phyloP scores from a whole-genome alignment of 2,329 filamentous ascomycete genomes.

The Lecanicillium sp. region DNA sequence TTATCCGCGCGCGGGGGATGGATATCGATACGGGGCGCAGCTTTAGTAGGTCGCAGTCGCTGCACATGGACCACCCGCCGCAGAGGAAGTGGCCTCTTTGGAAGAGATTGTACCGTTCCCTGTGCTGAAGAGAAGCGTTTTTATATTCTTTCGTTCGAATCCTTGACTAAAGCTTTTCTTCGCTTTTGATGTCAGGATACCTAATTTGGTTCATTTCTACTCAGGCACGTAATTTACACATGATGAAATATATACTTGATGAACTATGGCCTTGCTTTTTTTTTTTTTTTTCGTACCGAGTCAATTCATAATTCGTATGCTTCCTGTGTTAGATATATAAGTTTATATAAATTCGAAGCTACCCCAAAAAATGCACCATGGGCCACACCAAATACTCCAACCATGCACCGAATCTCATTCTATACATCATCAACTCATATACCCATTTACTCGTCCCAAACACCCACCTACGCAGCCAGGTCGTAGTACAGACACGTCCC shows the following conservation, averaged over 20 bases:
- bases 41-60: conserved; percentile 21
- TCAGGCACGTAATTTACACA: background rate
- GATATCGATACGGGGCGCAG: conserved; percentile 66
- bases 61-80: conserved; percentile 23
- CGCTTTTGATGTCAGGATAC: background rate
- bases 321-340: no score
- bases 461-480: conserved; percentile 38
- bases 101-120: conserved; percentile 23
- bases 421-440: background rate
- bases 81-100: conserved; percentile 21
- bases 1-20: conserved; percentile 62
- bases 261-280: no score
- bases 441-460: no score
- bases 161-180: no score
- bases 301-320: conserved; percentile 1
- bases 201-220: background rate
- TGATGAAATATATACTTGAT: background rate
- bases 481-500: conserved; percentile 83
- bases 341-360: no score
- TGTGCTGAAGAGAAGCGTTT: conserved; percentile 19
- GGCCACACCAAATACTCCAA: no score
- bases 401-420: background rate
- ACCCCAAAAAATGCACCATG: no score
- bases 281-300: no score
- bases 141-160: background rate